Evolutionary conservation across 2,329 filamentous ascomycete species (phyloP).

Genomic region (Verticillium tricorpus): DNA sequence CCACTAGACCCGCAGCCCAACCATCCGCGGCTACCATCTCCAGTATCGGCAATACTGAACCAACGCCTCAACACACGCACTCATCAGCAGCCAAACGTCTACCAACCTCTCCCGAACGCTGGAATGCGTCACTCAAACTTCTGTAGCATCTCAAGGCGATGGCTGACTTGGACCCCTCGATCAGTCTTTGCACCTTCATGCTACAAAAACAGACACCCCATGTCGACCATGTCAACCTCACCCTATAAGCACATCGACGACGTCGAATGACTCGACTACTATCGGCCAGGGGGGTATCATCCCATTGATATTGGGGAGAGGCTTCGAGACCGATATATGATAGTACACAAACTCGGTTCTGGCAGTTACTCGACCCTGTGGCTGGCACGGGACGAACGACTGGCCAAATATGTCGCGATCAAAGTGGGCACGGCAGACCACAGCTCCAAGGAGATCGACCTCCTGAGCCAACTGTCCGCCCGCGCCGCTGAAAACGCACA

Average conservation of each 20-base stretch:
- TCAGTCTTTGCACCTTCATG: not conserved
- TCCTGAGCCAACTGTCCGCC: conserved; percentile 15
- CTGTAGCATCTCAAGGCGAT: not conserved
- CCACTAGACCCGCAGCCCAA: too few relatives aligned
- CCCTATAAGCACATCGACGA: conserved; percentile 15
- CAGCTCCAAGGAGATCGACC: conserved; percentile 14
- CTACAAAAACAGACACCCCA: not conserved
- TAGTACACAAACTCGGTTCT: conserved; percentile 24
- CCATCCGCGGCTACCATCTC: too few relatives aligned
- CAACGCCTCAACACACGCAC: too few relatives aligned
- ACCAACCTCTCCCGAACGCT: not conserved
- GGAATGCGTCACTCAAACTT: conserved; percentile 2
- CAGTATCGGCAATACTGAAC: too few relatives aligned
- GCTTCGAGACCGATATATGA: conserved; percentile 22
- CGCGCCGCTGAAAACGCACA: not conserved
- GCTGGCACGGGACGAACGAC: conserved; percentile 23
- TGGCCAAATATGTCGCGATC: conserved; percentile 23
- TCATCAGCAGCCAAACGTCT: too few relatives aligned
- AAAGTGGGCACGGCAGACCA: conserved; percentile 25
- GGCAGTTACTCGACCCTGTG: conserved; percentile 26
- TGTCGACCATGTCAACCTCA: conserved; percentile 1
- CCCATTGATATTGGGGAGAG: conserved; percentile 30
- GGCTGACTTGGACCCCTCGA: not conserved
- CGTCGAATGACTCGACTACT: conserved; percentile 20
- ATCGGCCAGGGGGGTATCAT: conserved; percentile 31